Evolutionary conservation across 495 filamentous ascomycete genomes (phyloP), one percentile per base, ranked within the genome.

Genomic region (Lepraria neglecta): DNA sequence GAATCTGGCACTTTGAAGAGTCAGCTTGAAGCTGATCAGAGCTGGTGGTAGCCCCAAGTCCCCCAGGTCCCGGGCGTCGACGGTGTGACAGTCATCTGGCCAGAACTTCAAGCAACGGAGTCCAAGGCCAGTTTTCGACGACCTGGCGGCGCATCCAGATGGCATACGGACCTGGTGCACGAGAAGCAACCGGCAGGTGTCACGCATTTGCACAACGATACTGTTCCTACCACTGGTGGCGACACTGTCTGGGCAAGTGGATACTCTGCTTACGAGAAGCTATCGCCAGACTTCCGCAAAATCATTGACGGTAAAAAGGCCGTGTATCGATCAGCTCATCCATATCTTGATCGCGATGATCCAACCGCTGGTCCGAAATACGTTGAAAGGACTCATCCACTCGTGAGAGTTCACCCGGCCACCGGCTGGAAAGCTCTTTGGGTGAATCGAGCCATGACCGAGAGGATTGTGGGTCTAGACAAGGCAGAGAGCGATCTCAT

Each of bases 231-330:
- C 0, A 64, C 83, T 2, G 87, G 87, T 4, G 86, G 86, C 9
- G 87, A 90, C 66, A 88, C 87, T 3, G 78, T 90, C 3, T 90
- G 86, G 85, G 82, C 86, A 0, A 83, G 78, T 62, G 86, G 84
- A 3, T 88, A 88, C 64, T 72, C 79, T 12, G 85, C 85, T 4
- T 90, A 90, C 69, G 84, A 86, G 71, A 88, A 88, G 70, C 77
- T 89, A 3, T 86, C 83, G 6, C 86, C 85, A 0, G 76, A 73
- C 6, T 88, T 88, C 75, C 85, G 85, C 57, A 82, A 83, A 64
- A 78, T 90, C 51, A 84, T 90, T 61, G 85, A 90, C 68, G 86
- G 86, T 14, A 80, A 77, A 64, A 75, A 80, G 6, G 86, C 85
- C 40, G 82, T 88, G 17, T 88, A 87, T 67, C 74, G 79, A 14